Evolutionary conservation across 345 rosid genomes (phyloP).

Genomic region (Populus euphratica): DNA sequence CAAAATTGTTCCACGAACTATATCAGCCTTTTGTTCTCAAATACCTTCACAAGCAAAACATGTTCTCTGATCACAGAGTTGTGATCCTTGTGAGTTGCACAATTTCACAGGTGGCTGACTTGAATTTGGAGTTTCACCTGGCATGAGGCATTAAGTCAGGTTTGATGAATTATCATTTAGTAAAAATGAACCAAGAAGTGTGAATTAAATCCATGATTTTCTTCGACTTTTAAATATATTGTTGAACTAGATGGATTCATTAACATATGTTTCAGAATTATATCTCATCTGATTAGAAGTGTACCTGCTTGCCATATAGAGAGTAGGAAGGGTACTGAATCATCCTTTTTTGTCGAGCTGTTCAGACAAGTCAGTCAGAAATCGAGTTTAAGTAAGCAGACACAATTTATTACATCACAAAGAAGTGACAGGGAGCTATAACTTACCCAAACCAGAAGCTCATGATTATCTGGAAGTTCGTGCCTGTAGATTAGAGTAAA

Average conservation of each 20-base stretch:
- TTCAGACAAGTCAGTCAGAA: background rate
- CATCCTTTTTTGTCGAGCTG: conserved; percentile 49
- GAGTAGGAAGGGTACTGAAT: conserved; percentile 53
- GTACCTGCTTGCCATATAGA: conserved; percentile 60
- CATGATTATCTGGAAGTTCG: conserved; percentile 55
- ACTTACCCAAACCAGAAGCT: conserved; percentile 43
- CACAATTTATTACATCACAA: background rate
- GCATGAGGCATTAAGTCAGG: background rate
- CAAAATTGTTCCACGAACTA: conserved; percentile 59
- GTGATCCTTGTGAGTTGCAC: conserved; percentile 31
- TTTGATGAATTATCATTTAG: background rate
- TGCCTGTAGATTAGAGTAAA: conserved; percentile 35
- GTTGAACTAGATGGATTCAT: background rate
- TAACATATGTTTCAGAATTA: background rate
- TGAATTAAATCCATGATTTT: background rate
- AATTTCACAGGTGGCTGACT: conserved; percentile 23
- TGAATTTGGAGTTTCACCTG: conserved; percentile 48
- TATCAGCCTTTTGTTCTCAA: conserved; percentile 21
- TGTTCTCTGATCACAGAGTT: conserved; percentile 29
- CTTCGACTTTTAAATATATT: background rate
- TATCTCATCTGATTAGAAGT: background rate
- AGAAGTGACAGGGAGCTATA: background rate
- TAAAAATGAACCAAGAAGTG: background rate
- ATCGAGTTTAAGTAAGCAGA: background rate
- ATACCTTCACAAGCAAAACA: conserved; percentile 35